Base-by-base conservation (phyloP, 345 rosid species). In the Pistacia vera region DNA sequence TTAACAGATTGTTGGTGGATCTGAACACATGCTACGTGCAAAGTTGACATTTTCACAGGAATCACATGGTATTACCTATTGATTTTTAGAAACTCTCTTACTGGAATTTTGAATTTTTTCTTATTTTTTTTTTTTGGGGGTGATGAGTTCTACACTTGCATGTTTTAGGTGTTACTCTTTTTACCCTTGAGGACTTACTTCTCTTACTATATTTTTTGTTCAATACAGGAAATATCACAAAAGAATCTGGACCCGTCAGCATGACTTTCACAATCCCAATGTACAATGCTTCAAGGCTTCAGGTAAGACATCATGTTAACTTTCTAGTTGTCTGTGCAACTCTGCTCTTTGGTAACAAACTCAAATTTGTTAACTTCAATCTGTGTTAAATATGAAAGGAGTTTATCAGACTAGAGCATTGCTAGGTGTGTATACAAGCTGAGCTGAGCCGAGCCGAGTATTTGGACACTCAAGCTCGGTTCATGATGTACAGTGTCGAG, bases 211-310 rank as follows among this genome's bases (percentile, higher is more conserved):
- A 30, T 61, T 67, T 36, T 68, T 66, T 60, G 67, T 72, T 79
- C n/a, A 36, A 71, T 76, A 14, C 89, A 96, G 99, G 97, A 71
- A 96, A 96, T 86, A 87, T 96, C 73, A 88, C 95, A 4, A 93
- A 93, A 83, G 99, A 96, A 88, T 89, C 91, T 81, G 99, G 99
- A 78, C 98, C 99, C 3, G 97, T 96, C 55, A 93, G 94, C 89
- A 91, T 93, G 98, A 96, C 91, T 25, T 96, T 96, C 86, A 91
- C 93, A 6, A 94, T 96, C 81, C 99, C 99, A 1, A 96, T 93
- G 99, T 90, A 92, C 85, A 96, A 93, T 85, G 92, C 81, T 76
- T 96, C 99, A 33, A 87, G 84, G 76, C 95, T 93, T 75, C 99
- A 96, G 97, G 99, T 92, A 86, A 79, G 84, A 66, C 22, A 25